These are phyloP conservation scores for Kwoniella shivajii DNA, from an alignment of 1,284 basidiomycete genomes.

Conservation along the genomic window DNA sequence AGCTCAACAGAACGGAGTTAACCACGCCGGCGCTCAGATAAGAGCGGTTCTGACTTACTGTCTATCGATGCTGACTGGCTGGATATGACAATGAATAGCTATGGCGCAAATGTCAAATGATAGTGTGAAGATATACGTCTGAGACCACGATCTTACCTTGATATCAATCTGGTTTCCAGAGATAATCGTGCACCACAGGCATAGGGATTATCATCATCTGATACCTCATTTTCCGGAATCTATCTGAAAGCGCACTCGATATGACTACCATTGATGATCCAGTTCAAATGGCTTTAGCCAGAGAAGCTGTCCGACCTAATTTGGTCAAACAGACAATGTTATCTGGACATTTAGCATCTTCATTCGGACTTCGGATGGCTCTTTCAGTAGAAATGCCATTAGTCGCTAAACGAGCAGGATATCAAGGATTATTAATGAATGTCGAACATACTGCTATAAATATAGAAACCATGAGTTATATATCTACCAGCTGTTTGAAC, in stretches of 20 bases:
- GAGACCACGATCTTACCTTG: background rate
- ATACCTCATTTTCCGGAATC: no score
- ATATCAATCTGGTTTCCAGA: background rate
- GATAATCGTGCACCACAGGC: no score
- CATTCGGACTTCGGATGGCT: constrained; percentile 26
- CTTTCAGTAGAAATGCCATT: constrained; percentile 31
- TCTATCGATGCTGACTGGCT: no score
- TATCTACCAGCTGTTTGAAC: no score
- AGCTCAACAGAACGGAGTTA: no score
- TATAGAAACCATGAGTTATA: no score
- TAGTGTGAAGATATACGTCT: no score
- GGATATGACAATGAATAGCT: no score
- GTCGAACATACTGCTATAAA: constrained; percentile 29
- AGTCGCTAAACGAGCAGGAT: constrained; percentile 28
- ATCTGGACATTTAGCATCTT: constrained; percentile 18
- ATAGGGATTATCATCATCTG: no score
- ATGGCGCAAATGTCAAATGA: no score
- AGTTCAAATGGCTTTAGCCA: background rate
- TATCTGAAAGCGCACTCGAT: background rate
- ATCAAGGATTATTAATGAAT: constrained; percentile 27
- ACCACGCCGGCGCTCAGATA: no score
- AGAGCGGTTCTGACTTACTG: no score
- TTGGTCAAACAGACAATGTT: constrained; percentile 27
- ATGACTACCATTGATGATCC: background rate
- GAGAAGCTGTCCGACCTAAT: constrained; percentile 8